Evolutionary conservation across 352 stramenopile genomes (phyloP), one percentile per base, ranked within the genome.

Genomic region (Plasmopara halstedii): DNA sequence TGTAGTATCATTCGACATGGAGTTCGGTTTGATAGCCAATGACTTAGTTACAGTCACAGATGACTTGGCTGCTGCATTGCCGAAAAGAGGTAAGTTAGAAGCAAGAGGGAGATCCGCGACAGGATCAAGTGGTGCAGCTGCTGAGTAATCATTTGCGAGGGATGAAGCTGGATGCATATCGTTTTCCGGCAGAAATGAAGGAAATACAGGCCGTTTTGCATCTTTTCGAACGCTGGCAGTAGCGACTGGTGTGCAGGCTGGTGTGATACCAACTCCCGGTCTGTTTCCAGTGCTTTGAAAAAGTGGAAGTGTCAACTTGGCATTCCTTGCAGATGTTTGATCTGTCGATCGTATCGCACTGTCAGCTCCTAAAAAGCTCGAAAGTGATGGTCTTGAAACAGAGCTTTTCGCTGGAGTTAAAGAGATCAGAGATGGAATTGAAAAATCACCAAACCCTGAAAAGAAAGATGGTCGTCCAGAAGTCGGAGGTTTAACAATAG

Each of bases 221-320:
- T 88, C 76, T 52, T 88, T 85, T 2, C 76, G 62, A 13, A 88
- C 69, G 46, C 71, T 88, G 0, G 68, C 76, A 6, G 73, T 83
- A 14, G 71, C 76, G 31, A 88, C 82, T 13, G 76, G 76, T 1
- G 76, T 88, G 1, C 63, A 72, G 7, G 76, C 76, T n/a, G 76
- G 76, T 14, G 73, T 88, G 9, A 56, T 56, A 0, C 73, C 69
- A 2, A 85, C 50, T 6, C 63, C 67, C 7, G 71, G 73, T 4
- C 69, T 73, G 35, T 75, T 77, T 45, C 70, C 62, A 8, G 83
- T 78, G 41, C 73, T 82, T 49, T 88, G 76, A 40, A 88, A 85
- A 37, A 88, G 74, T 9, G 73, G 71, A 6, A 88, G 46, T 1
- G 76, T 68, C 13, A 84, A 40, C 34, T 85, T 88, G 2, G 37